These are phyloP conservation scores for Trichocomaceae sp. DNA, from an alignment of 2,329 filamentous ascomycete genomes.

Conservation along the genomic window DNA sequence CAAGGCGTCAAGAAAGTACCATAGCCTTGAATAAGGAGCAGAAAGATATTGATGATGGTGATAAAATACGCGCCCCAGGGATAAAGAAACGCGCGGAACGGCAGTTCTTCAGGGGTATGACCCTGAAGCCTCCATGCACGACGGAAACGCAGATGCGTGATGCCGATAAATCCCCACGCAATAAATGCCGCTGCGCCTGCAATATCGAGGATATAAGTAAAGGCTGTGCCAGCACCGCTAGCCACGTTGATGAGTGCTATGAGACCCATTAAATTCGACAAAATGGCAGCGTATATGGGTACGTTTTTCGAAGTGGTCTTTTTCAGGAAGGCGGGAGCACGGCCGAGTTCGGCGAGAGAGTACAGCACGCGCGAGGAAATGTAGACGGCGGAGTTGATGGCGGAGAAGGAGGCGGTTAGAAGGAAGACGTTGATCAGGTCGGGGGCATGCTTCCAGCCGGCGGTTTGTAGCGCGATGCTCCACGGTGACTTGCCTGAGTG, in stretches of 20 bases:
- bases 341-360: conserved; percentile 49
- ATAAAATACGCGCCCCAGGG: conserved; percentile 10
- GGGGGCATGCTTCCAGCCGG: conserved; percentile 29
- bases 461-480: conserved; percentile 36
- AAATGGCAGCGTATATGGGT: conserved; percentile 37
- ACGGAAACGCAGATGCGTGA: conserved; percentile 10
- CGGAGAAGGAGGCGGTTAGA: conserved; percentile 36
- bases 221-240: conserved; percentile 53
- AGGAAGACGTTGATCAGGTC: conserved; percentile 36
- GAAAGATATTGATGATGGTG: conserved; percentile 6
- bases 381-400: conserved; percentile 38
- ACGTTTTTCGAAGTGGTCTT: conserved; percentile 37
- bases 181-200: conserved; percentile 18
- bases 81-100: conserved; percentile 9
- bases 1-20: conserved; percentile 6
- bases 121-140: conserved; percentile 10
- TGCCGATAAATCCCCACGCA: conserved; percentile 10
- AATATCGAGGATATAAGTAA: conserved; percentile 39
- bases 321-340: conserved; percentile 38
- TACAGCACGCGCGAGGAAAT: conserved; percentile 60
- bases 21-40: conserved; percentile 10
- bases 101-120: conserved; percentile 4
- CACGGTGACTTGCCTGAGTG: conserved; percentile 33
- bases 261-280: conserved; percentile 49
- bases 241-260: conserved; percentile 64